phyloP scores from a whole-genome alignment of 2,329 filamentous ascomycete species.

The Dissoconium aciculare region DNA sequence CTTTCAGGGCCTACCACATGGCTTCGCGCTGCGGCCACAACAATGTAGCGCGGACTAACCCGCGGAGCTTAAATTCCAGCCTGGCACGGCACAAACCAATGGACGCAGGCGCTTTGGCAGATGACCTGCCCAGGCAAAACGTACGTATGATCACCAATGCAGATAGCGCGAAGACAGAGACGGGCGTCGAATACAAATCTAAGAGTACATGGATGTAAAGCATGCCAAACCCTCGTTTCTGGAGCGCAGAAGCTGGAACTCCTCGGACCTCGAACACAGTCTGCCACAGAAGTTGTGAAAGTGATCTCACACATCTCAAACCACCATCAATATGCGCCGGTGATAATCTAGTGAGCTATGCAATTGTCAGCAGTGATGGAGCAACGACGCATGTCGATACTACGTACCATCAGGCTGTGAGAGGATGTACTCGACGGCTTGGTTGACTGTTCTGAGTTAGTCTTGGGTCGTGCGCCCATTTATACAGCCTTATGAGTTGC shows the following conservation, averaged over 20 bases:
- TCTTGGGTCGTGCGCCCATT: neutral
- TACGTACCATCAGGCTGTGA: slow-evolving; percentile 78
- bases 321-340: neutral
- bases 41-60: neutral
- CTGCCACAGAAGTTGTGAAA: too few relatives aligned
- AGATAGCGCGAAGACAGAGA: too few relatives aligned
- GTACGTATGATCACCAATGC: too few relatives aligned
- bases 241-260: slow-evolving; percentile 1
- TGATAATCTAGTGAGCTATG: slow-evolving; percentile 18
- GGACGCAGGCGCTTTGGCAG: too few relatives aligned
- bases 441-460: slow-evolving; percentile 52
- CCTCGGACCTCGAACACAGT: too few relatives aligned
- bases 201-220: slow-evolving; percentile 1
- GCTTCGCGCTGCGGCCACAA: neutral
- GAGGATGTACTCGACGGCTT: slow-evolving; percentile 88
- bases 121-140: too few relatives aligned
- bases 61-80: neutral
- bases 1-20: slow-evolving; percentile 1
- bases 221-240: neutral
- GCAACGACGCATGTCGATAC: too few relatives aligned
- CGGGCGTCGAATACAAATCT: neutral
- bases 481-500: slow-evolving; percentile 23
- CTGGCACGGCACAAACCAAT: too few relatives aligned
- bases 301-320: slow-evolving; percentile 3
- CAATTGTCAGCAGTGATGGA: slow-evolving; percentile 10